Percentiles rank a stretch among this genome's conserved stretches.
These are phyloP conservation scores for Talaromyces ruber DNA, from an alignment of 495 filamentous ascomycete genomes.

Conservation along the genomic window DNA sequence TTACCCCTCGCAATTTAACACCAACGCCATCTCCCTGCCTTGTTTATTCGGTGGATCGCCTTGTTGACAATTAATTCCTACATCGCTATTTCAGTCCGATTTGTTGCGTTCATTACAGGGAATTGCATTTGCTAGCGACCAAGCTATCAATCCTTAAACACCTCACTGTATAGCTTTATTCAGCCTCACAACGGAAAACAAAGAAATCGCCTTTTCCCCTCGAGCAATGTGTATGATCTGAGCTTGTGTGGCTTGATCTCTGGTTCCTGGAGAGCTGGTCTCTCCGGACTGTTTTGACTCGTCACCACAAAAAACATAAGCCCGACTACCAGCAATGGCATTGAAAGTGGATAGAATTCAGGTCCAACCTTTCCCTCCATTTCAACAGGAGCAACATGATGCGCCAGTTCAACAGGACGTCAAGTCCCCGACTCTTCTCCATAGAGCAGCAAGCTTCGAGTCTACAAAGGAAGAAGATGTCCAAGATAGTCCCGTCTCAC, in stretches of 20 bases:
- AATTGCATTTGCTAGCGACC: neutral
- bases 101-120: neutral
- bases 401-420: neutral
- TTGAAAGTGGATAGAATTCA: neutral
- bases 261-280: slow-evolving; percentile 10
- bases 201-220: neutral
- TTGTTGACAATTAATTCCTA: neutral
- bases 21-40: neutral
- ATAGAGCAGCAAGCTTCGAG: slow-evolving; percentile 32
- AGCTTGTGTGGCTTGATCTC: slow-evolving; percentile 2
- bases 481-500: slow-evolving; percentile 15
- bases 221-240: slow-evolving; percentile 6
- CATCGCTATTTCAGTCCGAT: neutral
- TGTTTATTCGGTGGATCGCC: neutral
- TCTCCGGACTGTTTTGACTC: slow-evolving; percentile 4
- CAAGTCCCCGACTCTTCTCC: slow-evolving; percentile 13
- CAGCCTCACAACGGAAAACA: neutral
- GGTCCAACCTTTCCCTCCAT: neutral
- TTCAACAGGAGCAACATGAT: neutral
- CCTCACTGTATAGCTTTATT: neutral
- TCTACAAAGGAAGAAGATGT: slow-evolving; percentile 22
- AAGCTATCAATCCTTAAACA: neutral
- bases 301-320: neutral
- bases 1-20: neutral
- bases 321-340: slow-evolving; percentile 3